These are phyloP conservation scores for Escovopsis sp. DNA, from an alignment of 2,329 filamentous ascomycete genomes.

Conservation along the genomic window DNA sequence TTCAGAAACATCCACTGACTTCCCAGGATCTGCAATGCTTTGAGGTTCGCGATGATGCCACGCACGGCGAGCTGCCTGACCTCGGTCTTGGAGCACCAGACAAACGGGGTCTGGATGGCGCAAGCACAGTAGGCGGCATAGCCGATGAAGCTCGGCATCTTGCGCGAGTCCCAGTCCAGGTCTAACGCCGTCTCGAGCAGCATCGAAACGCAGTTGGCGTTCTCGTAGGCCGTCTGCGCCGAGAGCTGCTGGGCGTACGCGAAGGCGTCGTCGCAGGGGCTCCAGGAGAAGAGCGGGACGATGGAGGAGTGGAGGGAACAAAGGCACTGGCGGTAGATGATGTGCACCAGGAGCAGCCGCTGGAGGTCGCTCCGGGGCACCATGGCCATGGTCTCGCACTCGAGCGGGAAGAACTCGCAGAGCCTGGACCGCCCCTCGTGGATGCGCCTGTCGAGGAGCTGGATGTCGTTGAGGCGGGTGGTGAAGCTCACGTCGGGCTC, in stretches of 20 bases:
- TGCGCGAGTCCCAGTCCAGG: background rate
- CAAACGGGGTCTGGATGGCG: slow-evolving; percentile 11
- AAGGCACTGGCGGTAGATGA: slow-evolving; percentile 9
- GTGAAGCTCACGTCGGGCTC: background rate
- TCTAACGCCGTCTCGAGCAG: slow-evolving; percentile 2
- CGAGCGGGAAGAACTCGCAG: background rate
- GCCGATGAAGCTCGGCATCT: slow-evolving; percentile 9
- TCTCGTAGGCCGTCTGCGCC: slow-evolving; percentile 10
- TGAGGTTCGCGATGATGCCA: slow-evolving; percentile 9
- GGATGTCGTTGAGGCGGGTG: background rate
- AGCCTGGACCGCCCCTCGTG: background rate
- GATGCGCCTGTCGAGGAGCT: slow-evolving; percentile 1
- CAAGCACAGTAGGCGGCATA: slow-evolving; percentile 10
- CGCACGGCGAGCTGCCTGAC: slow-evolving; percentile 6
- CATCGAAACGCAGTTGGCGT: slow-evolving; percentile 7
- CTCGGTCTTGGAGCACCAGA: slow-evolving; percentile 8
- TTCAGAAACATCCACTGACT: slow-evolving; percentile 8
- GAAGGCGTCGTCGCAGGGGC: slow-evolving; percentile 3
- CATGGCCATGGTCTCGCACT: background rate
- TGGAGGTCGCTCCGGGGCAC: background rate
- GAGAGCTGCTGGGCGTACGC: slow-evolving; percentile 9
- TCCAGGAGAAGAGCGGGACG: slow-evolving; percentile 11
- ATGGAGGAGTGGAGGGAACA: slow-evolving; percentile 11
- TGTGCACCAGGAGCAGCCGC: background rate
- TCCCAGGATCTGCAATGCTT: slow-evolving; percentile 6